A percentile compares a stretch with the other conserved stretches of the same genome.
Conservation (phyloP, 305 asterid genomes). For the Fraxinus latifolia region DNA sequence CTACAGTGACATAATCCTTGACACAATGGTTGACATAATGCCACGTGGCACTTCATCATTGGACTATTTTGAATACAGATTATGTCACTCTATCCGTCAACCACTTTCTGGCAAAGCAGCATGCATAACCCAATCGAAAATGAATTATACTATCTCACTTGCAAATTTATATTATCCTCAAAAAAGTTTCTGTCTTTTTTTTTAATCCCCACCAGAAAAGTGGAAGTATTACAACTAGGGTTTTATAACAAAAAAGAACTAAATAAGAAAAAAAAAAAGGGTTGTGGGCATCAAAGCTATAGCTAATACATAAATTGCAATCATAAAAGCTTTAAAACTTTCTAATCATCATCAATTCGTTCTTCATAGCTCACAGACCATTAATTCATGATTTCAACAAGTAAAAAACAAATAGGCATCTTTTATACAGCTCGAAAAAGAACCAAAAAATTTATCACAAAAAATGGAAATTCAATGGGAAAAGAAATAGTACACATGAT, state of each 20-base stretch:
- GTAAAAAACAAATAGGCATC: background rate
- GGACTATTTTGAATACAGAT: no score
- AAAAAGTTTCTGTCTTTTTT: background rate
- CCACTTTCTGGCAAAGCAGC: no score
- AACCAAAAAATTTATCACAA: background rate
- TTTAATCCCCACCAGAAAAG: background rate
- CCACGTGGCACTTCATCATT: no score
- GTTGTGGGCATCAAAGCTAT: background rate
- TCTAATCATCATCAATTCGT: conserved; percentile 41
- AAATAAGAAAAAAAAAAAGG: background rate
- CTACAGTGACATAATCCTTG: no score
- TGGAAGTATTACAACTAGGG: background rate
- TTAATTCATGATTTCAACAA: background rate
- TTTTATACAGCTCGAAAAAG: background rate
- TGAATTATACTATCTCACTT: background rate
- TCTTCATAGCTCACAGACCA: conserved; percentile 20
- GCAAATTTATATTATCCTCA: background rate
- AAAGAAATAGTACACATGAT: background rate
- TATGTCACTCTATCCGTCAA: no score
- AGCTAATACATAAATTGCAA: conserved; percentile 21
- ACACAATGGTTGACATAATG: no score
- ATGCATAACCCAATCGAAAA: no score
- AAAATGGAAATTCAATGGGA: background rate
- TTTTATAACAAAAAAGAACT: background rate
- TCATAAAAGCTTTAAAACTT: conserved; percentile 42